Base-by-base conservation (phyloP, 2,329 filamentous ascomycete genomes). In the Coniochaeta pulveracea region DNA sequence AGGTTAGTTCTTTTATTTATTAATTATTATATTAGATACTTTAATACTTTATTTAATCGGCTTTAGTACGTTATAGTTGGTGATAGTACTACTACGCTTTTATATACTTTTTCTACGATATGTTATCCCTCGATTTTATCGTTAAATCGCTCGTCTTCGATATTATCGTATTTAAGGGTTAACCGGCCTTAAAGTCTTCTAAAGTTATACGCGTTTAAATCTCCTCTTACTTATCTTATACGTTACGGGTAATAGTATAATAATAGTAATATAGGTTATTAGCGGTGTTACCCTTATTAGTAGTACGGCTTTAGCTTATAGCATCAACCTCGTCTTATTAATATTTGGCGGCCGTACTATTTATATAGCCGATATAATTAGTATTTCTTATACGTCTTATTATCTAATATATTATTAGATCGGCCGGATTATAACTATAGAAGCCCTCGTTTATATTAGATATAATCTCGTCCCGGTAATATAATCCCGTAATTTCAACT, bases 261-360 rank as follows among this genome's bases (percentile, higher is more conserved):
- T n/a, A 23, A 8, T 23, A 23, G 8, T n/a, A 8, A 23, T 37
- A 25, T 10, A 34, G 26, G 19, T 29, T 18, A 29, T 24, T 11
- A 34, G 27, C 28, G 35, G 25, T 14, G 25, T 31, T 6, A 37
- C 18, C 6, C 24, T 37, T 10, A 21, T 31, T 12, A 37, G 35
- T 19, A 37, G 30, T 16, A 16, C 35, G 16, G 35, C 30, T 16
- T 19, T 34, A 25, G 35, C 35, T 26, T 17, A 29, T 34, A 33
- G 19, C 12, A 37, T 37, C 25, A 37, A 37, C 35, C 35, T 37
- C 6, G 15, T 37, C 17, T 26, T 19, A 15, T 25, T 37, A 10
- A 19, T 37, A 24, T 29, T 37, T 24, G 30, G 30, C 22, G 35
- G 35, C 12, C 25, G 35, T 11, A 37, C 30, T 24, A 37, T 19